Evolutionary conservation across 2,329 filamentous ascomycete genomes (phyloP), one percentile per base, ranked within the genome.

Genomic region (Neopestalotiopsis sp.): DNA sequence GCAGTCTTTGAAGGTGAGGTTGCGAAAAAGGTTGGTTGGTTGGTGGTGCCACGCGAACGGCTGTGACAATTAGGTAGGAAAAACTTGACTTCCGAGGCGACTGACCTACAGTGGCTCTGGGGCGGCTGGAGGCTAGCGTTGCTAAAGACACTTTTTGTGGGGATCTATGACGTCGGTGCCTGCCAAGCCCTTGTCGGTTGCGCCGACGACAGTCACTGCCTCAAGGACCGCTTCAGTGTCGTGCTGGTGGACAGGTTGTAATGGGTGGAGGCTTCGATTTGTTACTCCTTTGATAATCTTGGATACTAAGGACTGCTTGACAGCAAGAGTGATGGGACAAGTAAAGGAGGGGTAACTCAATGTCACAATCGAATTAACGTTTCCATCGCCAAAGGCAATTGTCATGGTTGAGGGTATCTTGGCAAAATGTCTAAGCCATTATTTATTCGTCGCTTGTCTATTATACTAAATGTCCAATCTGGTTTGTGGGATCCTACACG

Each of bases 81-180:
- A 67, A 67, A 59, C 65, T 67, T 38, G 17, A 13, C 20, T 57
- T 57, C 63, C 63, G 63, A 65, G 34, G 17, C 34, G 40, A n/a
- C 20, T 38, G 30, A 13, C n/a, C 61, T n/a, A 28, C 24, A 28
- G 9, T 17, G 61, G 12, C 9, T 5, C 30, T 62, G 30, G 14
- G 14, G 13, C 34, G 14, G 13, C 34, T 38, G 34, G 34, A 38
- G 34, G 34, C 34, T 38, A 38, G 34, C 34, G 34, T 38, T 7
- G 34, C 34, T 38, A 38, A 10, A 38, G 34, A 38, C 34, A 38
- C 34, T 38, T 38, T 38, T 38, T 38, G 10, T 38, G 34, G 34
- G 34, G 34, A 10, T 10, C 61, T n/a, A 62, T 40, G 61, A 40
- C 61, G 61, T 38, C 38, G 13, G 61, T 62, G 28, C 61, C 61